A percentile compares a stretch with the other conserved stretches of the same genome.
These are phyloP conservation scores for Pichia paraexigua DNA, from an alignment of 805 yeast species.

Conservation along the genomic window DNA sequence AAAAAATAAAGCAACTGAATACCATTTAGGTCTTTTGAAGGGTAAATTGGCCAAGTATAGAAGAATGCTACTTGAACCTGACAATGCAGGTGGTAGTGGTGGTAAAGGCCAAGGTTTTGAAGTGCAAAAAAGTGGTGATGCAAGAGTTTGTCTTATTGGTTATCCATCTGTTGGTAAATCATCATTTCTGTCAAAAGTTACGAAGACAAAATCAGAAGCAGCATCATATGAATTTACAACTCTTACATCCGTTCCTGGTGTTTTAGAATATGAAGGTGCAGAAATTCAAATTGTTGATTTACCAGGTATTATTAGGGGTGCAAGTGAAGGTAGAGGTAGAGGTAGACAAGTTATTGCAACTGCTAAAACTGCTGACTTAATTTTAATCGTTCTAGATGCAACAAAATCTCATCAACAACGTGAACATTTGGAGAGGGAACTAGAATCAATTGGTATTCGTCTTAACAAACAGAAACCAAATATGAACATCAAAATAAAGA, in stretches of 20 bases:
- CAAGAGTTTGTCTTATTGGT: slow-evolving; percentile 90
- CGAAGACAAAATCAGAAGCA: slow-evolving; percentile 89
- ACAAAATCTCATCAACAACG: slow-evolving; percentile 90
- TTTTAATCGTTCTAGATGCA: slow-evolving; percentile 91
- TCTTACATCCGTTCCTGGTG: slow-evolving; percentile 93
- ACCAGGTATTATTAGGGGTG: slow-evolving; percentile 96
- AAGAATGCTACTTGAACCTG: slow-evolving; percentile 86
- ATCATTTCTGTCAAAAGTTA: slow-evolving; percentile 77
- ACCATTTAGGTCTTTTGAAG: slow-evolving; percentile 87
- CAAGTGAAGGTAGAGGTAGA: slow-evolving; percentile 94
- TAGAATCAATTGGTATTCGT: slow-evolving; percentile 91
- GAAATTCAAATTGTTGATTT: slow-evolving; percentile 95
- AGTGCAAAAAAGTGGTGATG: slow-evolving; percentile 93
- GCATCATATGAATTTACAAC: slow-evolving; percentile 96
- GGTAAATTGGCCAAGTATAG: slow-evolving; percentile 92
- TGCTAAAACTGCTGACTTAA: slow-evolving; percentile 88
- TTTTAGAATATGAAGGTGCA: slow-evolving; percentile 90
- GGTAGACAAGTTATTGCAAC: slow-evolving; percentile 96
- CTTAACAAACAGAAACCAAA: slow-evolving; percentile 77
- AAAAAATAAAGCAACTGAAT: slow-evolving; percentile 96
- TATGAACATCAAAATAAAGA: slow-evolving; percentile 68
- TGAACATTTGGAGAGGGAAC: slow-evolving; percentile 74
- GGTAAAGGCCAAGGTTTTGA: slow-evolving; percentile 81
- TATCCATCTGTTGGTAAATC: slow-evolving; percentile 98
- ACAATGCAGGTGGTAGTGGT: slow-evolving; percentile 54